Base-by-base conservation (phyloP, 1,284 basidiomycete species). In the Porodaedalea pini region DNA sequence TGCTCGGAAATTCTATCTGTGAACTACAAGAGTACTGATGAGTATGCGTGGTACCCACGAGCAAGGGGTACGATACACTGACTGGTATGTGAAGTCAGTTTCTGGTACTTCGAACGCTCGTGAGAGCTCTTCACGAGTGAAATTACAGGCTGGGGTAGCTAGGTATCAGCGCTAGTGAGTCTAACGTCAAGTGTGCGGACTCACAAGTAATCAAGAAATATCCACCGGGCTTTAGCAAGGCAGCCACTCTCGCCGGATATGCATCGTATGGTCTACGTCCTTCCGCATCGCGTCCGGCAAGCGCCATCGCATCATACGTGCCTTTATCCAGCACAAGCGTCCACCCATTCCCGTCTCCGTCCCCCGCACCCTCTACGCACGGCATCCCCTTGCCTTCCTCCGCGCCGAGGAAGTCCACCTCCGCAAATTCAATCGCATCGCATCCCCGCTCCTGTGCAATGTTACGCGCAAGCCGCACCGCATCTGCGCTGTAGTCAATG, bases 231-330 rank as follows among this genome's bases (percentile, higher is more conserved):
- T 78, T 84, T 25, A 93, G 73, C 49, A 92, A 69, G 29, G 69
- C 69, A 1, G 75, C 71, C 10, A 91, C 80, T 4, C 83, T 81
- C 29, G 65, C 64, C 3, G 88, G 86, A 70, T 95, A 95, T 8
- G 70, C 70, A 17, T 78, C 73, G 1, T 80, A 80, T 1, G 88
- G 85, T 0, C 78, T 74, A 39, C 65, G 68, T 10, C 83, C 88
- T 34, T 73, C 65, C 15, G 74, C 76, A 44, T 84, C 80, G 64
- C 84, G 85, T 52, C 80, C 79, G 52, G 82, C 85, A 43, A 96
- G 74, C 0, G 91, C 89, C 58, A 95, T 92, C 1, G 93, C 92
- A 67, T 96, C 92, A 64, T 86, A 91, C 0, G 92, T 93, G 29
- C 88, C 88, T 69, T 92, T 92, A 70, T 92, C 89, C 57, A 92